phyloP scores from a whole-genome alignment of 2,329 filamentous ascomycete genomes.

The Cordyceps cateniannulata region DNA sequence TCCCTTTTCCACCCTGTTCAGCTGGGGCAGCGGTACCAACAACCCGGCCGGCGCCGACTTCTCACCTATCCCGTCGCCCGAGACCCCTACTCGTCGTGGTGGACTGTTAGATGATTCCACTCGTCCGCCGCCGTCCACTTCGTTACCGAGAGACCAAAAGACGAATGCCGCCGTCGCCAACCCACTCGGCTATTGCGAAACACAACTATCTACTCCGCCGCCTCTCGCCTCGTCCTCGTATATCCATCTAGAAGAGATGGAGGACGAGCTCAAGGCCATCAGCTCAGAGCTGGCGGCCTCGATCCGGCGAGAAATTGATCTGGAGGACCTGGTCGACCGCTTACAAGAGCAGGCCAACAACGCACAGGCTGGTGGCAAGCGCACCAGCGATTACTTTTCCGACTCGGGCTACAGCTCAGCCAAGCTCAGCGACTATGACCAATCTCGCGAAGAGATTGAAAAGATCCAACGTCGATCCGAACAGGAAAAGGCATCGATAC shows the following conservation, averaged over 20 bases:
- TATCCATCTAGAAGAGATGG: slow-evolving; percentile 72
- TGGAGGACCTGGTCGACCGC: slow-evolving; percentile 88
- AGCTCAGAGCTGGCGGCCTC: slow-evolving; percentile 87
- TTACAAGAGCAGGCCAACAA: slow-evolving; percentile 70
- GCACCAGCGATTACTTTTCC: slow-evolving; percentile 96
- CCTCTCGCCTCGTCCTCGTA: slow-evolving; percentile 32
- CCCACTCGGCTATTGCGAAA: slow-evolving; percentile 44
- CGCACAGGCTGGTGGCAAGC: slow-evolving; percentile 52
- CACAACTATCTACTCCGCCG: slow-evolving; percentile 45
- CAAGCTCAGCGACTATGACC: slow-evolving; percentile 63
- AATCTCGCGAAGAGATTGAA: slow-evolving; percentile 66
- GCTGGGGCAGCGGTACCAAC: slow-evolving; percentile 38
- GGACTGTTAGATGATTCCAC: slow-evolving; percentile 27
- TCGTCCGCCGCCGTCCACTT: slow-evolving; percentile 20
- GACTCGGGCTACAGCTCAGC: slow-evolving; percentile 87
- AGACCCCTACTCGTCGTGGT: slow-evolving; percentile 34
- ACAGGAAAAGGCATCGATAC: slow-evolving; percentile 83
- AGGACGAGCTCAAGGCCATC: slow-evolving; percentile 89
- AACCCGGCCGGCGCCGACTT: slow-evolving; percentile 34
- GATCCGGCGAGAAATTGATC: slow-evolving; percentile 90
- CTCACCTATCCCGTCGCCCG: slow-evolving; percentile 49
- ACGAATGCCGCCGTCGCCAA: slow-evolving; percentile 35
- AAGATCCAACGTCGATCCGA: slow-evolving; percentile 77
- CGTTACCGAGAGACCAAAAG: slow-evolving; percentile 30
- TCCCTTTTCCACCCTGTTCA: slow-evolving; percentile 47